These are phyloP conservation scores for Russula emetica DNA, from an alignment of 768 basidiomycete species.

Conservation along the genomic window DNA sequence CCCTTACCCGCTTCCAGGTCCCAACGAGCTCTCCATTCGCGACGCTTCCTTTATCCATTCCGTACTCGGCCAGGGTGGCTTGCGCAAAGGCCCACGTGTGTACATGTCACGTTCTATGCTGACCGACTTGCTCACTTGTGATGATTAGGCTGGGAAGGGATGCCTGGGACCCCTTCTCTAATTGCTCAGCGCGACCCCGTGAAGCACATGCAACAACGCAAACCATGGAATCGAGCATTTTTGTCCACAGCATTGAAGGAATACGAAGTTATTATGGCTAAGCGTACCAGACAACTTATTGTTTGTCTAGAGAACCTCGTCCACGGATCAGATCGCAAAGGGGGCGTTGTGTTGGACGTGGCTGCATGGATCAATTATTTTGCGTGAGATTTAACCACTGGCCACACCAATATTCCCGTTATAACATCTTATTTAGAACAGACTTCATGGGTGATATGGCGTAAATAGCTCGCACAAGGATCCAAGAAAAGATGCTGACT, in stretches of 20 bases:
- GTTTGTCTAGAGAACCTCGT: constrained; percentile 25
- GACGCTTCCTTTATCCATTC: constrained; percentile 11
- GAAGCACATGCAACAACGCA: constrained; percentile 40
- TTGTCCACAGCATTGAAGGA: constrained; percentile 40
- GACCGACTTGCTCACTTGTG: background rate
- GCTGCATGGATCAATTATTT: constrained; percentile 37
- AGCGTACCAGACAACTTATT: constrained; percentile 36
- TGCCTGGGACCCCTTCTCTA: constrained; percentile 21
- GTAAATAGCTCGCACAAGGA: constrained; percentile 32
- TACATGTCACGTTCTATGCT: background rate
- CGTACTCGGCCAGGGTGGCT: constrained; percentile 20
- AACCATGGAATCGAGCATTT: constrained; percentile 44
- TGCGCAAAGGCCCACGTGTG: constrained; percentile 25
- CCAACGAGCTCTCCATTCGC: constrained; percentile 16
- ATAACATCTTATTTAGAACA: constrained; percentile 32
- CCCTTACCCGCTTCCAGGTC: background rate
- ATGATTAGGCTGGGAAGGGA: constrained; percentile 19
- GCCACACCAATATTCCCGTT: background rate
- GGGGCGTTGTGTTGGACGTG: constrained; percentile 34
- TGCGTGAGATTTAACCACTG: constrained; percentile 33
- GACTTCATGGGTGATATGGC: constrained; percentile 49
- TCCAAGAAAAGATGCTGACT: background rate
- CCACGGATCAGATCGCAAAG: constrained; percentile 10
- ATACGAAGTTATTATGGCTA: constrained; percentile 39
- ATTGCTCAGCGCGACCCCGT: constrained; percentile 36